Percentiles rank a stretch among this genome's conserved stretches.
Conservation (phyloP, 2,329 filamentous ascomycete species). For the Calonectria hongkongensis region DNA sequence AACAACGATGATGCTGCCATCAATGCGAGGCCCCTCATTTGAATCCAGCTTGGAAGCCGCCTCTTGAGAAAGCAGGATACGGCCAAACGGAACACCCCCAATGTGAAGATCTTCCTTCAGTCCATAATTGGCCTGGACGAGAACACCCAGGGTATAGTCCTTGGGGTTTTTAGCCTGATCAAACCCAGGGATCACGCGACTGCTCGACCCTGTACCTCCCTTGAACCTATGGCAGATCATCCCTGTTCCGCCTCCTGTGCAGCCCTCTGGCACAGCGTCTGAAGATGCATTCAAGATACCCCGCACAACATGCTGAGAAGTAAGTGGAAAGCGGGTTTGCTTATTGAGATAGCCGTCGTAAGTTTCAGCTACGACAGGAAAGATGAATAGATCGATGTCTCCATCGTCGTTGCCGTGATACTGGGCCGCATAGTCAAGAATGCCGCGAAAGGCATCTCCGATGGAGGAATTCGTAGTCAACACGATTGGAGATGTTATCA, state of each 20-base stretch:
- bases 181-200: conserved; percentile 71
- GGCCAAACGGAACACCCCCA: conserved; percentile 77
- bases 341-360: conserved; percentile 79
- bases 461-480: conserved; percentile 73
- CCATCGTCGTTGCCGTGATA: conserved; percentile 65
- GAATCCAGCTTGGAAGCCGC: conserved; percentile 8
- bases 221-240: conserved; percentile 82
- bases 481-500: conserved; percentile 75
- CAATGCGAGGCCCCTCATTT: conserved; percentile 50
- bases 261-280: conserved; percentile 76
- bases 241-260: conserved; percentile 80
- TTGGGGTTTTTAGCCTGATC: conserved; percentile 58
- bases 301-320: conserved; percentile 70
- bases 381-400: conserved; percentile 70
- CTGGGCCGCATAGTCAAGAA: conserved; percentile 73
- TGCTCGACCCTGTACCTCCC: conserved; percentile 78
- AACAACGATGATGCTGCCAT: conserved; percentile 62
- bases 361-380: conserved; percentile 77
- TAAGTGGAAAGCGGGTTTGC: conserved; percentile 62
- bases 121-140: conserved; percentile 82
- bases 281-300: conserved; percentile 72
- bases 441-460: conserved; percentile 74
- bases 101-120: conserved; percentile 73
- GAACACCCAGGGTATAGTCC: conserved; percentile 75
- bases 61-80: conserved; percentile 63